A percentile compares a stretch with the other conserved stretches of the same genome.
phyloP scores from a whole-genome alignment of 805 yeast species.

The Henningerozyma blattae region DNA sequence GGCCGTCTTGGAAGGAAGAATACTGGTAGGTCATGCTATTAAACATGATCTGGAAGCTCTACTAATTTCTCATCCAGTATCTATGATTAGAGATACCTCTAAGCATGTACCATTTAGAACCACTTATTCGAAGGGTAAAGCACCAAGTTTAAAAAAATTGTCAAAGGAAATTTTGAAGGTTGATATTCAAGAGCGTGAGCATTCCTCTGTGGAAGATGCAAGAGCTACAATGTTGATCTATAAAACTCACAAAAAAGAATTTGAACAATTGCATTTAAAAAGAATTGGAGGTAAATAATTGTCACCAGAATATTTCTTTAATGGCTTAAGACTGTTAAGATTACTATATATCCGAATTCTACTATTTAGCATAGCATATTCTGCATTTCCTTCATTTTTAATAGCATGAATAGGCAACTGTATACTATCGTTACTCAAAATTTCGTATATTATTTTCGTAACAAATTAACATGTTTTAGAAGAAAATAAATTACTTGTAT shows the following conservation, averaged over 20 bases:
- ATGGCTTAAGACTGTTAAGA: no score
- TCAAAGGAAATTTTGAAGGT: slow-evolving; percentile 41
- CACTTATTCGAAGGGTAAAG: slow-evolving; percentile 45
- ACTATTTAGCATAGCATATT: no score
- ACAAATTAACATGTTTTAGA: no score
- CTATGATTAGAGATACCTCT: slow-evolving; percentile 64
- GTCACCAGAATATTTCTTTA: no score
- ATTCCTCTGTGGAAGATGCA: slow-evolving; percentile 87
- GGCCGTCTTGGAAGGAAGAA: slow-evolving; percentile 38
- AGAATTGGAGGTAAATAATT: no score
- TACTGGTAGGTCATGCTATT: slow-evolving; percentile 78
- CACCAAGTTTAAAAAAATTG: slow-evolving; percentile 63
- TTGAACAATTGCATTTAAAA: slow-evolving; percentile 33
- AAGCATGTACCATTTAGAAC: slow-evolving; percentile 44
- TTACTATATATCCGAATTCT: no score
- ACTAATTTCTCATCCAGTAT: slow-evolving; percentile 52
- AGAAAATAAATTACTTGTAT: no score
- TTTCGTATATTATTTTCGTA: no score
- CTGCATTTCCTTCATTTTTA: no score
- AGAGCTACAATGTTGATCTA: slow-evolving; percentile 77
- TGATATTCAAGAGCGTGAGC: slow-evolving; percentile 63
- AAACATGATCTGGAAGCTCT: slow-evolving; percentile 66
- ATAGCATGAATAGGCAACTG: no score
- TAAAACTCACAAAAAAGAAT: slow-evolving; percentile 46
- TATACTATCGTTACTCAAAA: no score